phyloP scores from a whole-genome alignment of 2,329 filamentous ascomycete species.

The Diplodia seriata region DNA sequence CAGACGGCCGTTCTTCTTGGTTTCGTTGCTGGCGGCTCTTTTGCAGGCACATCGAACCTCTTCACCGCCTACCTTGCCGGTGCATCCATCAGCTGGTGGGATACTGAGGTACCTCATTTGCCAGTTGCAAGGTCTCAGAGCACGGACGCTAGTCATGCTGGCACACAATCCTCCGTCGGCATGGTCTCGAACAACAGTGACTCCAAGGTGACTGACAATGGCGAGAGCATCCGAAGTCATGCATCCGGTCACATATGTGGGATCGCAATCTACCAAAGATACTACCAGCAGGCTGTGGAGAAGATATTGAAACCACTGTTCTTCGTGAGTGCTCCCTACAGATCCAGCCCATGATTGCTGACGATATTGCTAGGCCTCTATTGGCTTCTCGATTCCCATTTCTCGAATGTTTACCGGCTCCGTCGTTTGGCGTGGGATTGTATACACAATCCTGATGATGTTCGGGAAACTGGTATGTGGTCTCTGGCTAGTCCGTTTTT shows the following conservation, averaged over 20 bases:
- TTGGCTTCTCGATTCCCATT: constrained; percentile 81
- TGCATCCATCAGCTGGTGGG: constrained; percentile 66
- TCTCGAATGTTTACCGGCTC: constrained; percentile 68
- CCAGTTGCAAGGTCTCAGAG: constrained; percentile 1
- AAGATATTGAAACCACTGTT: constrained; percentile 73
- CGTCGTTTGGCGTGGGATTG: constrained; percentile 74
- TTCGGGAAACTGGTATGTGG: constrained; percentile 55
- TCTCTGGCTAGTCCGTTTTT: constrained; percentile 50
- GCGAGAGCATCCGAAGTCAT: constrained; percentile 7
- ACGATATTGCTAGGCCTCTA: constrained; percentile 51
- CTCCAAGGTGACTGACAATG: not conserved
- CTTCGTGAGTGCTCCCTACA: constrained; percentile 57
- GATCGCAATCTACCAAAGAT: constrained; percentile 53
- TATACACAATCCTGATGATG: constrained; percentile 75
- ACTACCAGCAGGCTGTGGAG: constrained; percentile 55
- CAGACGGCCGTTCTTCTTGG: constrained; percentile 61
- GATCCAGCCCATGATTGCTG: constrained; percentile 15
- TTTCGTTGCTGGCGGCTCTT: constrained; percentile 60
- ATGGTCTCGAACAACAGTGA: not conserved
- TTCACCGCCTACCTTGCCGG: constrained; percentile 68
- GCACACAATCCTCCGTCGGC: constrained; percentile 4
- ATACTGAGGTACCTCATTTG: constrained; percentile 48
- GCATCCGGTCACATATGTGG: constrained; percentile 36
- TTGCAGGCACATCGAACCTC: constrained; percentile 68
- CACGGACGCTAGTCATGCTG: not conserved